phyloP scores from a whole-genome alignment of 371 early-diverging fungal species.

The Funneliformis caledonium region DNA sequence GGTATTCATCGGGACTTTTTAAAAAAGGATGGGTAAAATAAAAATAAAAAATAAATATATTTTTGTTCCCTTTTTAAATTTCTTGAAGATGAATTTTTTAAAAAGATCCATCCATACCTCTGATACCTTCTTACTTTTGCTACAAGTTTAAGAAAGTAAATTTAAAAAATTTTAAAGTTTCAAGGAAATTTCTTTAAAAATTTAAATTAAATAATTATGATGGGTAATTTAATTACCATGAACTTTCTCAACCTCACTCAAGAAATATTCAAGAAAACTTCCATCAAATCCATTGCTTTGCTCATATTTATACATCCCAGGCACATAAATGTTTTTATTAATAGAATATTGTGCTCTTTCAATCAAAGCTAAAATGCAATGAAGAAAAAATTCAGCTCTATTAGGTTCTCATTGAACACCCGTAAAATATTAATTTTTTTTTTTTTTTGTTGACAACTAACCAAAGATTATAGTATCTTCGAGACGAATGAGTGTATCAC shows the following conservation, averaged over 20 bases:
- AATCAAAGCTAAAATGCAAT: conserved; percentile 69
- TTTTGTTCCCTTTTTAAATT: not conserved
- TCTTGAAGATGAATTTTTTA: not conserved
- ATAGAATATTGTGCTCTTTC: conserved; percentile 91
- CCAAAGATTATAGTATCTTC: conserved; percentile 97
- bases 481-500: conserved; percentile 79
- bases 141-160: conserved; percentile 39
- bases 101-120: conserved; percentile 45
- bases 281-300: conserved; percentile 61
- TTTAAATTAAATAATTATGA: not conserved
- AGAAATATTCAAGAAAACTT: conserved; percentile 86
- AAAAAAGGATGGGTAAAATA: not conserved
- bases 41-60: conserved; percentile 11
- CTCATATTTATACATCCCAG: conserved; percentile 66
- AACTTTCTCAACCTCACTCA: conserved; percentile 89
- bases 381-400: conserved; percentile 8
- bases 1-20: conserved; percentile 92
- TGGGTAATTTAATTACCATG: conserved; percentile 67
- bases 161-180: not conserved
- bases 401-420: not conserved
- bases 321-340: conserved; percentile 79
- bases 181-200: not conserved
- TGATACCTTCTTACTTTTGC: conserved; percentile 87
- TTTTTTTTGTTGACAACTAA: conserved; percentile 44
- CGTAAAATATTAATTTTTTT: not conserved